Conservation (phyloP, 352 stramenopile genomes). For the Phytophthora niederhauseri region DNA sequence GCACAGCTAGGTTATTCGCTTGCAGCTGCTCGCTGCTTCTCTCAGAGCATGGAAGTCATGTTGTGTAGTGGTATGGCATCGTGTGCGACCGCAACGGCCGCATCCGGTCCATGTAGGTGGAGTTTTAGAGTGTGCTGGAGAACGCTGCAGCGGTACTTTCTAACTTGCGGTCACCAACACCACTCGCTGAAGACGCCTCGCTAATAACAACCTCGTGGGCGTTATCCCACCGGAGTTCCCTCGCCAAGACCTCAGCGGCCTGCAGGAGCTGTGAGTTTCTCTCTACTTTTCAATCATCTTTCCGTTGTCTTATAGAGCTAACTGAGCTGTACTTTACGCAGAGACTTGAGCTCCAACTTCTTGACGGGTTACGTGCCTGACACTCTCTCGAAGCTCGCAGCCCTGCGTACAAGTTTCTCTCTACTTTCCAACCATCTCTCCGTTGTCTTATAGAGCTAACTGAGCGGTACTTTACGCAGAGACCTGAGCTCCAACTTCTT, state of each 20-base stretch:
- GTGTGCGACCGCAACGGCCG: conserved; percentile 54
- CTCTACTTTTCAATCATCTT: background rate
- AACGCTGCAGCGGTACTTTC: background rate
- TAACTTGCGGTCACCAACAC: background rate
- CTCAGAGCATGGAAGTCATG: background rate
- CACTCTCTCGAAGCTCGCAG: conserved; percentile 45
- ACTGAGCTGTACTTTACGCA: too few species aligned
- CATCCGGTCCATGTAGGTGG: conserved; percentile 60
- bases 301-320: background rate
- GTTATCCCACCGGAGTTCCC: conserved; percentile 60
- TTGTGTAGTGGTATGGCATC: conserved; percentile 80
- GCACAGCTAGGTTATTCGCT: background rate
- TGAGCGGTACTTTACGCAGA: conserved; percentile 23
- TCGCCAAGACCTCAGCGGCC: conserved; percentile 45
- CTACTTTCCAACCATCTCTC: background rate
- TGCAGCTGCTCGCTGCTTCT: background rate
- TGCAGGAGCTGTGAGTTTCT: conserved; percentile 61
- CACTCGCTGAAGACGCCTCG: conserved; percentile 37
- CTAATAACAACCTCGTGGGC: conserved; percentile 70
- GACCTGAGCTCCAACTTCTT: conserved; percentile 80
- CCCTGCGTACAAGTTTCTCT: conserved; percentile 44
- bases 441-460: background rate
- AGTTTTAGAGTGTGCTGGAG: background rate
- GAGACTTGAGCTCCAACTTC: conserved; percentile 77
- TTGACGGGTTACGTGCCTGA: conserved; percentile 53